Conservation (phyloP, 2,329 filamentous ascomycete species). For the Stachybotrys chlorohalonatus region DNA sequence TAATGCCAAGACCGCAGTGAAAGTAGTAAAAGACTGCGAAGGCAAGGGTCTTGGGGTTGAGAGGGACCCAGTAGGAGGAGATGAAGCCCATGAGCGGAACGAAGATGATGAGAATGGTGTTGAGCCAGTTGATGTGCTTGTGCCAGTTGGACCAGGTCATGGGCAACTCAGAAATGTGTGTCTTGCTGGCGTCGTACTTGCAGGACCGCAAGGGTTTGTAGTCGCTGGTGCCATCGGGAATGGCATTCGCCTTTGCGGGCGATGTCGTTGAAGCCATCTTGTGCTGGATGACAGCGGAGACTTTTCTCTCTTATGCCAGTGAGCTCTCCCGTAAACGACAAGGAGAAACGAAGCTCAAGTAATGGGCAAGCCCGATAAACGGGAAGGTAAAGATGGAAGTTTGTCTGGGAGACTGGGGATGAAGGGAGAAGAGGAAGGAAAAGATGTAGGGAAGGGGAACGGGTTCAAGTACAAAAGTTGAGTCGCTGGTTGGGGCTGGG, state of each 20-base stretch:
- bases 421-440: neutral
- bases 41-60: conserved; percentile 60
- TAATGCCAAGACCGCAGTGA: conserved; percentile 73
- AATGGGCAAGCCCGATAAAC: neutral
- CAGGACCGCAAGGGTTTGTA: conserved; percentile 39
- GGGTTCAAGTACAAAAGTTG: neutral
- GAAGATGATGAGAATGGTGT: conserved; percentile 70
- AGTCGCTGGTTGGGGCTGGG: neutral
- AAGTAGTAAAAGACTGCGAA: conserved; percentile 76
- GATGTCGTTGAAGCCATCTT: conserved; percentile 28
- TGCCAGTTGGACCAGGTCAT: conserved; percentile 80
- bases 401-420: neutral
- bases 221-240: conserved; percentile 46
- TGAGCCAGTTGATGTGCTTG: conserved; percentile 92
- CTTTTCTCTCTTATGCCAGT: neutral
- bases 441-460: neutral
- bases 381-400: conserved; percentile 7
- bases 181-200: conserved; percentile 54
- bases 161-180: conserved; percentile 76
- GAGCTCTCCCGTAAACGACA: neutral
- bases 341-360: neutral
- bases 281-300: neutral
- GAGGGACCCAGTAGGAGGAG: conserved; percentile 68
- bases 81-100: conserved; percentile 68
- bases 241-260: conserved; percentile 28